Evolutionary conservation across 2,329 filamentous ascomycete species (phyloP).

Genomic region (Alternaria angustiovoidea): DNA sequence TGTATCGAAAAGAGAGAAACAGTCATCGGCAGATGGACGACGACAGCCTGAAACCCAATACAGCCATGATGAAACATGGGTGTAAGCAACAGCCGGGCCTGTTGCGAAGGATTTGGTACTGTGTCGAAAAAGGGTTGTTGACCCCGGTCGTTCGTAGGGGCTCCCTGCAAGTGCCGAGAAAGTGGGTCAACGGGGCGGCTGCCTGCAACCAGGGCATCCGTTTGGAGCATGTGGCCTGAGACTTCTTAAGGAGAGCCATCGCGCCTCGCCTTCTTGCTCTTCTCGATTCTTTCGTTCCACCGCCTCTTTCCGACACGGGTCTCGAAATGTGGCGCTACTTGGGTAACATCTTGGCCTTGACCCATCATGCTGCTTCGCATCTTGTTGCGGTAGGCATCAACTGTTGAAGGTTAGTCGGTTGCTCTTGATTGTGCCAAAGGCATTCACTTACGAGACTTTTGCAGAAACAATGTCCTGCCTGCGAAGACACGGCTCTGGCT

Average conservation of each 20-base stretch:
- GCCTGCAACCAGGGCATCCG: conserved; percentile 37
- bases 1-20: conserved; percentile 12
- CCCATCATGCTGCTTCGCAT: conserved; percentile 83
- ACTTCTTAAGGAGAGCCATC: conserved; percentile 50
- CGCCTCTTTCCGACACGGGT: conserved; percentile 83
- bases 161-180: conserved; percentile 45
- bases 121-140: conserved; percentile 36
- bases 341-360: conserved; percentile 76
- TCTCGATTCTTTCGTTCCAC: conserved; percentile 59
- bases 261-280: conserved; percentile 50
- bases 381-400: conserved; percentile 94
- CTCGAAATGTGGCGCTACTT: conserved; percentile 85
- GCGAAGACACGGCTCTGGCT: conserved; percentile 92
- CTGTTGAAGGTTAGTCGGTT: conserved; percentile 58
- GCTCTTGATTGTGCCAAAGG: background rate
- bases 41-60: conserved; percentile 36
- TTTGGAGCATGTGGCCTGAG: conserved; percentile 28
- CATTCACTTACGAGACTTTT: conserved; percentile 82
- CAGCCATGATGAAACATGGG: conserved; percentile 32
- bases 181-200: conserved; percentile 40
- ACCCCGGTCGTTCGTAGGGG: conserved; percentile 46
- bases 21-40: conserved; percentile 12
- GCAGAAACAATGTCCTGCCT: conserved; percentile 83
- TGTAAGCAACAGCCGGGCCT: conserved; percentile 25
- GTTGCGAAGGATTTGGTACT: conserved; percentile 32